A percentile compares a stretch with the other conserved stretches of the same genome.
phyloP scores from a whole-genome alignment of 1,284 basidiomycete genomes.

The Testicularia cyperi region DNA sequence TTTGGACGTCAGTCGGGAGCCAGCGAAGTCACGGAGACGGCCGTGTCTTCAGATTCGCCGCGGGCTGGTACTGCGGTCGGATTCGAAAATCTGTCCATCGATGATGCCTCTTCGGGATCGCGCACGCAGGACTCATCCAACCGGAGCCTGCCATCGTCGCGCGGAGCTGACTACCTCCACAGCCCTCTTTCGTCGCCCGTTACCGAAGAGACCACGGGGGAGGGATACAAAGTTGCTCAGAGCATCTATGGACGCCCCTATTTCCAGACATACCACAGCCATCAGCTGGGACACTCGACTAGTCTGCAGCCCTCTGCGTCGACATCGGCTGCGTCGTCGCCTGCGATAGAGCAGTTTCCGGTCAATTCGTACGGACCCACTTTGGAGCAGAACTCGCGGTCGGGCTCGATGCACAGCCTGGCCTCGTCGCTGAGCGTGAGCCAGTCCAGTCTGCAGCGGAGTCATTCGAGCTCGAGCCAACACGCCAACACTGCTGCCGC shows the following conservation, averaged over 20 bases:
- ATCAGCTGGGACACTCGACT: background rate
- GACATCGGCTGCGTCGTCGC: constrained; percentile 12
- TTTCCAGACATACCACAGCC: no score
- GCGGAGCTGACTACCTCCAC: no score
- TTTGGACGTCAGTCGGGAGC: constrained; percentile 15
- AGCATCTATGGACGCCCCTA: no score
- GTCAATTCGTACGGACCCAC: constrained; percentile 35
- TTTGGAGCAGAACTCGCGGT: constrained; percentile 21
- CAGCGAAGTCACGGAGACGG: constrained; percentile 4
- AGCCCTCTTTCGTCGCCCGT: no score
- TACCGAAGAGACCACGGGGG: no score
- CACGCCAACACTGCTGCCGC: constrained; percentile 9
- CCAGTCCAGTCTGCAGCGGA: constrained; percentile 11
- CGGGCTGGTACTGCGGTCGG: constrained; percentile 15
- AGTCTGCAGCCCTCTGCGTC: background rate
- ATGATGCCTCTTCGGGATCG: no score
- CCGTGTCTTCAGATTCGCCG: constrained; percentile 1
- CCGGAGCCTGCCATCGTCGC: constrained; percentile 8
- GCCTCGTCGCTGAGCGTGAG: constrained; percentile 8
- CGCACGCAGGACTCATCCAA: background rate
- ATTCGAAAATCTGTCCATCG: constrained; percentile 1
- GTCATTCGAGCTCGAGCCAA: constrained; percentile 3
- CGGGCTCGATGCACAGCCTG: constrained; percentile 23
- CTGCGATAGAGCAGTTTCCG: constrained; percentile 16
- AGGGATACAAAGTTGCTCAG: no score